phyloP scores from a whole-genome alignment of 2,329 filamentous ascomycete species.

The Stachybotrys chartarum region DNA sequence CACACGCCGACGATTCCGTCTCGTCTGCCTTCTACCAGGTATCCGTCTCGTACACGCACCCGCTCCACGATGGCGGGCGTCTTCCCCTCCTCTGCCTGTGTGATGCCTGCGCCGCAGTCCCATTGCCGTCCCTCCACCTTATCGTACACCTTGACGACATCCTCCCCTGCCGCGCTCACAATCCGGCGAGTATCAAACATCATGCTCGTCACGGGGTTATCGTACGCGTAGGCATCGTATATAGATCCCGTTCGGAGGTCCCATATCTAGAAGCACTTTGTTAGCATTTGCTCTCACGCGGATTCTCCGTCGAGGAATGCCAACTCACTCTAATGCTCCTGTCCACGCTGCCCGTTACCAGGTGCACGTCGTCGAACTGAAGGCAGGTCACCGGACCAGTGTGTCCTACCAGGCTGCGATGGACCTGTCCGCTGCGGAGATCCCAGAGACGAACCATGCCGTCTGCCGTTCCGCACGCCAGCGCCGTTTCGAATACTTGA shows the following conservation, averaged over 20 bases:
- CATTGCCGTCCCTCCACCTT: constrained; percentile 93
- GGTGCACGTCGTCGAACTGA: constrained; percentile 92
- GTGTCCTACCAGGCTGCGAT: constrained; percentile 89
- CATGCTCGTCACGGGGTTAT: constrained; percentile 87
- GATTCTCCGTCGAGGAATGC: not conserved
- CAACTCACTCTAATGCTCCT: constrained; percentile 85
- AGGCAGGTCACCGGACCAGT: constrained; percentile 90
- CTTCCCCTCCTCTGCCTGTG: constrained; percentile 58
- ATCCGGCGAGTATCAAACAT: constrained; percentile 93
- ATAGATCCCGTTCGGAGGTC: constrained; percentile 95
- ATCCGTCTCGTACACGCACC: constrained; percentile 88
- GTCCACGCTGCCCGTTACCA: constrained; percentile 89
- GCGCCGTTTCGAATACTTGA: constrained; percentile 91
- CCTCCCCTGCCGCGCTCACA: constrained; percentile 81
- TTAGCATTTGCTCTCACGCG: constrained; percentile 13
- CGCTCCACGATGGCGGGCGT: constrained; percentile 67
- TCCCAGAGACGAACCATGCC: constrained; percentile 98
- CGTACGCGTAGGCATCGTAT: constrained; percentile 92
- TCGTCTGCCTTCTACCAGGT: constrained; percentile 80
- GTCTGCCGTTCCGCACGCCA: constrained; percentile 94
- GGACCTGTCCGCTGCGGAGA: constrained; percentile 92
- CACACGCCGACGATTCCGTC: constrained; percentile 89
- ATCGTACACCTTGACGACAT: constrained; percentile 96
- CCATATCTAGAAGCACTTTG: constrained; percentile 68
- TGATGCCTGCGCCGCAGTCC: constrained; percentile 84